Base-by-base conservation (phyloP, 805 yeast genomes). In the Wickerhamomyces sydowiorum region DNA sequence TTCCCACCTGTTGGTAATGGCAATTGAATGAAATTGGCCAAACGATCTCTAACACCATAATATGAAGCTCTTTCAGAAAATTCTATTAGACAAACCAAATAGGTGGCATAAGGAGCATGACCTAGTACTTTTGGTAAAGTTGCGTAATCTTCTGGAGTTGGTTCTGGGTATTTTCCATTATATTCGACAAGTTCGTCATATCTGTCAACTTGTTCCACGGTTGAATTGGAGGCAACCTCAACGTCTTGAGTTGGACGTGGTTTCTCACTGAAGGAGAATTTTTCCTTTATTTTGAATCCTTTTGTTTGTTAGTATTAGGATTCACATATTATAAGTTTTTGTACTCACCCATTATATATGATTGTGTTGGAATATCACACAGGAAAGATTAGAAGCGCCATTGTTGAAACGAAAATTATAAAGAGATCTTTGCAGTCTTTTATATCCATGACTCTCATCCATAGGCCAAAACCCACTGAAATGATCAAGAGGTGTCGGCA, bases 1-100 rank as follows among this genome's bases (percentile, higher is more conserved):
- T 73, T 52, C 51, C 54, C 63, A 59, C 60, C 71, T 38, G 52
- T 52, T 37, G 72, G 67, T 39, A 69, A 50, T 40, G 60, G 52
- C 51, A 76, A 66, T 60, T 82, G 86, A 82, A 86, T 82, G 62
- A 83, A 85, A 66, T 86, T 86, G 65, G 78, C 83, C 66, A 86
- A 79, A 7, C 87, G 84, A 44, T 86, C 84, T 37, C 81, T 73
- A 46, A 83, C 67, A 56, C 95, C 93, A 54, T 86, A 86, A 67
- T 80, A 86, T 12, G 91, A 74, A 59, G 86, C 85, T 51, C 95
- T 75, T 63, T 86, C 95, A 37, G 90, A 76, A 47, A 86, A 76
- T 65, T 86, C 95, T 32, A 86, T 86, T 36, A 85, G 41, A 47
- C 76, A 78, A 44, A 80, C 71, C 41, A 78, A 61, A 61, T 76